Conservation (phyloP, 345 rosid species). For the Excoecaria cochinchinensis region DNA sequence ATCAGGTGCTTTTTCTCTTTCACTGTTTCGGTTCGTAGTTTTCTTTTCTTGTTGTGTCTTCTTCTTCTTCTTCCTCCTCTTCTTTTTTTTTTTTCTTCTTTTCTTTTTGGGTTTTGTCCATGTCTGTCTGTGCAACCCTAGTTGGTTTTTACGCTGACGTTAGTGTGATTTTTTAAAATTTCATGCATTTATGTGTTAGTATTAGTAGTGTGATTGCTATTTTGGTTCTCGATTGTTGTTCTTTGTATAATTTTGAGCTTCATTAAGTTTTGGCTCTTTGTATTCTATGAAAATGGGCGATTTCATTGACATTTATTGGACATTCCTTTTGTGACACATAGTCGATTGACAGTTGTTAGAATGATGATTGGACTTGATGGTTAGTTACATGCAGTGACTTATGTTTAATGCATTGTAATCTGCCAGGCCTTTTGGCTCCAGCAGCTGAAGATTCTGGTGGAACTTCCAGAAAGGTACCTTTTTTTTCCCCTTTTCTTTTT, state of each 20-base stretch:
- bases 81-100: neutral
- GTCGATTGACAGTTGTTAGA: neutral
- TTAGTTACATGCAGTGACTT: neutral
- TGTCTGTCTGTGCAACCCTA: neutral
- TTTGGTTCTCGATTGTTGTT: neutral
- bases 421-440: constrained; percentile 46
- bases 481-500: neutral
- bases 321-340: neutral
- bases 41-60: neutral
- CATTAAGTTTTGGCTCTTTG: neutral
- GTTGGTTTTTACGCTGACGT: neutral
- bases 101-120: neutral
- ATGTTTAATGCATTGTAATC: neutral
- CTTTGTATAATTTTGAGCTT: neutral
- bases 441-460: constrained; percentile 45
- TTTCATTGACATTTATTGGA: neutral
- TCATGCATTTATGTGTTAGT: neutral
- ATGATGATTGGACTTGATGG: constrained; percentile 2
- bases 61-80: too few relatives aligned
- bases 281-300: neutral
- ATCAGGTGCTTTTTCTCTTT: constrained; percentile 14
- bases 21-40: neutral
- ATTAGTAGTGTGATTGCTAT: neutral
- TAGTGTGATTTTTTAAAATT: neutral
- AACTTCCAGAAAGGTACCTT: constrained; percentile 57